Evolutionary conservation across 2,329 filamentous ascomycete species (phyloP).

Genomic region (Aspergillus sclerotialis): DNA sequence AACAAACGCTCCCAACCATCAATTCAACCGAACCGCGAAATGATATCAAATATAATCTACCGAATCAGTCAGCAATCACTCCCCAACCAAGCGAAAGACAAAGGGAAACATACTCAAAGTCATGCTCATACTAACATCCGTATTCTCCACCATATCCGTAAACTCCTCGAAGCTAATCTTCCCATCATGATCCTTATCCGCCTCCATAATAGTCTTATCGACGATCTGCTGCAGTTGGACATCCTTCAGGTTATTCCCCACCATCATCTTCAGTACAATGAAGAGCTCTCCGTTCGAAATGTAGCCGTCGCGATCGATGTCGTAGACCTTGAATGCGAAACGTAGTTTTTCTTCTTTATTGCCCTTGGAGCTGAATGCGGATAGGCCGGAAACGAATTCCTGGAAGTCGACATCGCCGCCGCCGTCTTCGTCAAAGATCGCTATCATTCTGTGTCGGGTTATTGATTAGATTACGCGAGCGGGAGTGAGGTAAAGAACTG

Average conservation of each 20-base stretch:
- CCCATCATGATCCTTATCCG: conserved; percentile 88
- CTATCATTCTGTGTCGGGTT: conserved; percentile 71
- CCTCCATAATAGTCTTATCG: conserved; percentile 99
- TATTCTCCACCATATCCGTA: conserved; percentile 97
- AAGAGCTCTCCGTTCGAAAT: conserved; percentile 99
- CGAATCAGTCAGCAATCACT: too few relatives aligned
- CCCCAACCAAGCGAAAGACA: too few relatives aligned
- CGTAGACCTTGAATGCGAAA: conserved; percentile 99
- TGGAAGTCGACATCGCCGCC: conserved; percentile 98
- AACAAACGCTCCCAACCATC: too few relatives aligned
- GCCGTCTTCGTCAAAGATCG: conserved; percentile 97
- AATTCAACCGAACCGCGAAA: too few relatives aligned
- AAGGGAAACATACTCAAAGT: conserved; percentile 56
- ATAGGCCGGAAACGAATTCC: conserved; percentile 92
- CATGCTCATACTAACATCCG: conserved; percentile 64
- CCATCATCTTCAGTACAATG: conserved; percentile 99
- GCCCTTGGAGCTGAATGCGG: conserved; percentile 93
- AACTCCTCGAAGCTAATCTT: conserved; percentile 99
- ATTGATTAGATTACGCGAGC: too few relatives aligned
- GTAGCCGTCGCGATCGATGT: conserved; percentile 96
- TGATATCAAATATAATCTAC: too few relatives aligned
- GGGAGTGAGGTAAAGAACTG: too few relatives aligned
- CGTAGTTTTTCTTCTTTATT: conserved; percentile 98
- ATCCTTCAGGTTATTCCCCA: conserved; percentile 97
- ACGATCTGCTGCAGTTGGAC: conserved; percentile 98